A percentile compares a stretch with the other conserved stretches of the same genome.
These are phyloP conservation scores for Talaromyces islandicus DNA, from an alignment of 2,329 filamentous ascomycete genomes.

Conservation along the genomic window DNA sequence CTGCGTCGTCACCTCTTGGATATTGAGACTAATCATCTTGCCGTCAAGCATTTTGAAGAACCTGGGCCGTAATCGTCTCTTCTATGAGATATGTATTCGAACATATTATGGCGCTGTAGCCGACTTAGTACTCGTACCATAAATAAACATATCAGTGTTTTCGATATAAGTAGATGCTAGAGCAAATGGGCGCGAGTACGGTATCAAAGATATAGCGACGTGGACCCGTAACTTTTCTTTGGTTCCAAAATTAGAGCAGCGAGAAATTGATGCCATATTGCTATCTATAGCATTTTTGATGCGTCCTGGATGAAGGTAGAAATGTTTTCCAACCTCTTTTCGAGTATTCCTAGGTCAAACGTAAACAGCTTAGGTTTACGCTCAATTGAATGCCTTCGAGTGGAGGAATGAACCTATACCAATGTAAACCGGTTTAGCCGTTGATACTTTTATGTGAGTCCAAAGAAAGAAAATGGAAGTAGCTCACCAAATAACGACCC, in stretches of 20 bases:
- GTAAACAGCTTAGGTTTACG: not conserved
- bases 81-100: too few relatives aligned
- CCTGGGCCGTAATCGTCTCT: too few relatives aligned
- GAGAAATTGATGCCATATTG: not conserved
- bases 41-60: too few relatives aligned
- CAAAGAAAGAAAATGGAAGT: not conserved
- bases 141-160: not conserved
- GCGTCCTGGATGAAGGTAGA: not conserved
- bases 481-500: not conserved
- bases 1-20: too few relatives aligned
- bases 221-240: not conserved
- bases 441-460: not conserved
- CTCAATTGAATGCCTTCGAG: not conserved
- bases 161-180: not conserved
- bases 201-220: not conserved
- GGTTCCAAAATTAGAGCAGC: not conserved
- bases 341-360: not conserved
- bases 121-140: too few relatives aligned
- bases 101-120: too few relatives aligned
- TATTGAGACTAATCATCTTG: too few relatives aligned
- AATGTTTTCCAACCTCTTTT: not conserved
- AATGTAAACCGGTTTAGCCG: not conserved
- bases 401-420: not conserved
- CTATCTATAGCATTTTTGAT: not conserved
- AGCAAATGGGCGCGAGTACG: not conserved